A percentile compares a stretch with the other conserved stretches of the same genome.
Evolutionary conservation across 163 green algal species (phyloP).

Genomic region (Trebouxiophyceae sp.): DNA sequence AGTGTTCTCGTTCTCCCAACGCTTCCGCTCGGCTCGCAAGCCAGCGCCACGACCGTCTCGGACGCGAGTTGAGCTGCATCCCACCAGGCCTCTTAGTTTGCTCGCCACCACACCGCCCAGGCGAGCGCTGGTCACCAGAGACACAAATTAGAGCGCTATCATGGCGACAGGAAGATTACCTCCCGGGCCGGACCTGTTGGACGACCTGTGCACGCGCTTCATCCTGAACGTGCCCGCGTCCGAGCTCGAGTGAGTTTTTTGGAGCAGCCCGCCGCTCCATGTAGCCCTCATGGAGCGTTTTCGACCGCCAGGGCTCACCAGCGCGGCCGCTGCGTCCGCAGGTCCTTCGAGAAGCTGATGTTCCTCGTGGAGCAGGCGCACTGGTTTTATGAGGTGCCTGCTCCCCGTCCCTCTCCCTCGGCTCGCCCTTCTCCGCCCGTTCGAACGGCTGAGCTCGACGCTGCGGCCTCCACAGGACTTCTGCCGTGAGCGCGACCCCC

Average conservation of each 20-base stretch:
- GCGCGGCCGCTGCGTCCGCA: conserved; percentile 15
- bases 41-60: too few relatives aligned
- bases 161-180: too few relatives aligned
- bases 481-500: conserved; percentile 43
- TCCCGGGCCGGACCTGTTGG: conserved; percentile 43
- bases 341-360: conserved; percentile 80
- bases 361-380: conserved; percentile 90
- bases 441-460: not conserved
- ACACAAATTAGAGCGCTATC: too few relatives aligned
- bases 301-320: not conserved
- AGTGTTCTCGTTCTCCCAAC: too few relatives aligned
- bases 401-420: not conserved
- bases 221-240: conserved; percentile 74
- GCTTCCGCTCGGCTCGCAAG: too few relatives aligned
- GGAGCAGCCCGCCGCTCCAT: not conserved
- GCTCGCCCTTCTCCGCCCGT: not conserved
- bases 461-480: conserved; percentile 49
- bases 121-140: too few relatives aligned
- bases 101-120: too few relatives aligned
- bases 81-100: too few relatives aligned
- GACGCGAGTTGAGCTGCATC: too few relatives aligned
- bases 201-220: conserved; percentile 81
- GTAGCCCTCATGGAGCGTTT: not conserved
- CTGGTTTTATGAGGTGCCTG: conserved; percentile 90
- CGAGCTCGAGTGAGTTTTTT: conserved; percentile 55